phyloP scores from a whole-genome alignment of 371 early-diverging fungal species.

The Rhizomucor pusillus region DNA sequence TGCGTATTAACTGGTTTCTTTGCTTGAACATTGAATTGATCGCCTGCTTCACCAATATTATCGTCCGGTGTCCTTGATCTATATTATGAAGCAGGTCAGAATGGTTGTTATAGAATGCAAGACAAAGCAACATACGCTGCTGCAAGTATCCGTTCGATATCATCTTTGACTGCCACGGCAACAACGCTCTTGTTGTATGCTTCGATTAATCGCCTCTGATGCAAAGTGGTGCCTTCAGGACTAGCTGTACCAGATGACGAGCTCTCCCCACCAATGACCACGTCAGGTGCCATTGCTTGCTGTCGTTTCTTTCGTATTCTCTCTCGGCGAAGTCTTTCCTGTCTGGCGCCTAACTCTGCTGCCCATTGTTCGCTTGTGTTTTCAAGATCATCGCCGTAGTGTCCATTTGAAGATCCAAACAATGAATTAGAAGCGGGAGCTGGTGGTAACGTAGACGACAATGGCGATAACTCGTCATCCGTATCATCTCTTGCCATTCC shows the following conservation, averaged over 20 bases:
- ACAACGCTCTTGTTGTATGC: constrained; percentile 47
- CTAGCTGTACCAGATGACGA: not conserved
- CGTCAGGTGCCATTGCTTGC: constrained; percentile 9
- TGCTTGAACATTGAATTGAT: constrained; percentile 8
- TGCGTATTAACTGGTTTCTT: constrained; percentile 31
- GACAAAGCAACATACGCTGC: constrained; percentile 10
- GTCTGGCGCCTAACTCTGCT: constrained; percentile 26
- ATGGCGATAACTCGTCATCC: not conserved
- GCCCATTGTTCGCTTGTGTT: constrained; percentile 47
- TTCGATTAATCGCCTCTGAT: constrained; percentile 42
- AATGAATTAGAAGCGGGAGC: constrained; percentile 3
- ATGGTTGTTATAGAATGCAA: not conserved
- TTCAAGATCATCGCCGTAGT: constrained; percentile 28
- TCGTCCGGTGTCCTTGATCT: constrained; percentile 14
- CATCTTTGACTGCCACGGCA: constrained; percentile 34
- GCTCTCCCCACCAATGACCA: constrained; percentile 22
- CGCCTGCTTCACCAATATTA: constrained; percentile 17
- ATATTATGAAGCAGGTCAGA: not conserved
- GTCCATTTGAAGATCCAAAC: constrained; percentile 8
- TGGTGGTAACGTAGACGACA: not conserved
- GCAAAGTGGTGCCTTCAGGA: constrained; percentile 33
- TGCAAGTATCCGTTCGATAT: constrained; percentile 40
- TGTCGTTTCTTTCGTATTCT: constrained; percentile 15
- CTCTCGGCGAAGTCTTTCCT: constrained; percentile 20
- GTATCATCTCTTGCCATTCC: not conserved